Evolutionary conservation across 352 stramenopile genomes (phyloP).

Genomic region (Thraustochytrium striatum): DNA sequence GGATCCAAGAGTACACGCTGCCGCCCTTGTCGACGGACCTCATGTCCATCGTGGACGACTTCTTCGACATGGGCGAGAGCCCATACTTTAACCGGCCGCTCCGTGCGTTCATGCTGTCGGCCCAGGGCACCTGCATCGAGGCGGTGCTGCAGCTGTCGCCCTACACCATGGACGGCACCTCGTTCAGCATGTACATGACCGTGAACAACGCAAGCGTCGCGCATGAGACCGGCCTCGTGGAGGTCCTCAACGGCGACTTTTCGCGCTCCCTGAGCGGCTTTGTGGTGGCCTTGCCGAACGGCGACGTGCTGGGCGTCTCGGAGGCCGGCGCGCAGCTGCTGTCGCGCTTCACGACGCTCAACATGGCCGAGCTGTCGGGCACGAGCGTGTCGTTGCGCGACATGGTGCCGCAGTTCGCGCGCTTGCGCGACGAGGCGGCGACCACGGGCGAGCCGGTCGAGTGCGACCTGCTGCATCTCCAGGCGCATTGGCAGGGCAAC

Average conservation of each 20-base stretch:
- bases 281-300: not conserved
- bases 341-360: constrained; percentile 10
- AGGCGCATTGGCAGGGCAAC: not conserved
- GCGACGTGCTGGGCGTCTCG: not conserved
- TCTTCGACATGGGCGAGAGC: constrained; percentile 17
- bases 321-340: not conserved
- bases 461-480: not conserved
- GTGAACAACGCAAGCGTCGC: not conserved
- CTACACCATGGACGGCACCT: constrained; percentile 34
- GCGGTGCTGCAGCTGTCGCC: constrained; percentile 32
- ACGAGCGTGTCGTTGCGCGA: not conserved
- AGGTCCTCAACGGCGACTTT: no score
- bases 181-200: constrained; percentile 38
- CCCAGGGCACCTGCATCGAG: not conserved
- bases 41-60: not conserved
- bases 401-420: not conserved
- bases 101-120: constrained; percentile 6
- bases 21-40: constrained; percentile 41
- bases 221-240: not conserved
- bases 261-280: not conserved
- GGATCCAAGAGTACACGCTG: not conserved
- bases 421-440: not conserved
- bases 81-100: constrained; percentile 4
- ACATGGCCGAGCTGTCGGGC: not conserved
- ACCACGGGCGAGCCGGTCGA: not conserved